Evolutionary conservation across 768 basidiomycete species (phyloP).

Genomic region (Podaxis pistillaris): DNA sequence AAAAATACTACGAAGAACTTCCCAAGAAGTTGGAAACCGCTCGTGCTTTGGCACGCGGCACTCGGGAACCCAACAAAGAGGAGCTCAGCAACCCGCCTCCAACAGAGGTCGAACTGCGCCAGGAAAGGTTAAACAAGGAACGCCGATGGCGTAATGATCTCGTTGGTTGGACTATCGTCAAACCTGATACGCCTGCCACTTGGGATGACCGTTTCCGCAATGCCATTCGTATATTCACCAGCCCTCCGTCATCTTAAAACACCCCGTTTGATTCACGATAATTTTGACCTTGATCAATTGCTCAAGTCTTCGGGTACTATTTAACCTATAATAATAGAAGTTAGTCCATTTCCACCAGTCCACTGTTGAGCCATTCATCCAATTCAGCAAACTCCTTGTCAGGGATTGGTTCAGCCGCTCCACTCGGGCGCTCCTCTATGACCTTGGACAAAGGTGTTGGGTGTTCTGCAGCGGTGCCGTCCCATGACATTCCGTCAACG

Average conservation of each 20-base stretch:
- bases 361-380: conserved; percentile 68
- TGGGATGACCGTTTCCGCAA: conserved; percentile 79
- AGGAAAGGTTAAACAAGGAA: conserved; percentile 89
- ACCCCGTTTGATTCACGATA: conserved; percentile 14
- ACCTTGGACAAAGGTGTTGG: not conserved
- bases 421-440: too few relatives aligned
- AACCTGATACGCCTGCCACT: conserved; percentile 55
- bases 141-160: conserved; percentile 78
- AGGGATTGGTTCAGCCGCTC: not conserved
- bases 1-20: conserved; percentile 74
- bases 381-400: conserved; percentile 49
- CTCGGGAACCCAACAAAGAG: conserved; percentile 82
- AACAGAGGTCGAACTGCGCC: conserved; percentile 85
- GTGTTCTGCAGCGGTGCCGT: not conserved
- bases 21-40: conserved; percentile 66
- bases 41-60: conserved; percentile 70
- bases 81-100: conserved; percentile 76
- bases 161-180: conserved; percentile 76
- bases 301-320: conserved; percentile 8
- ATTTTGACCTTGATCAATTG: conserved; percentile 13
- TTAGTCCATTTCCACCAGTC: conserved; percentile 52
- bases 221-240: conserved; percentile 58
- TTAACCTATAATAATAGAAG: conserved; percentile 9
- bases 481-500: not conserved
- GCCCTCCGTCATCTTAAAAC: conserved; percentile 29